A percentile compares a stretch with the other conserved stretches of the same genome.
Evolutionary conservation across 768 basidiomycete species (phyloP).

Genomic region (Candolleomyces aberdarensis): DNA sequence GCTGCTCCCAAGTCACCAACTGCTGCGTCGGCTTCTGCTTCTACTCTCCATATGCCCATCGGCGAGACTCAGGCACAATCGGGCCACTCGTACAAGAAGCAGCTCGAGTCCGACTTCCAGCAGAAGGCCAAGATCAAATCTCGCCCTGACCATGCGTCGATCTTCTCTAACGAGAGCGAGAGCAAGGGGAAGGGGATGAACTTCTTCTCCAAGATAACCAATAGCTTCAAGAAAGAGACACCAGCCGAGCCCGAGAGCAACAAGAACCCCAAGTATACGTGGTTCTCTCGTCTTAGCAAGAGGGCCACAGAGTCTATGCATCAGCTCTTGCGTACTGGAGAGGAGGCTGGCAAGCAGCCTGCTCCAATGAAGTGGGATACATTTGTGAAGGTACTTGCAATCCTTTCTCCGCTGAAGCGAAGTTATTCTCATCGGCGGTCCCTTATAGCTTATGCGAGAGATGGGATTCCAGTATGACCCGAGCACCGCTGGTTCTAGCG

Average conservation of each 20-base stretch:
- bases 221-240: conserved; percentile 25
- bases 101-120: conserved; percentile 38
- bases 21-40: conserved; percentile 25
- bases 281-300: conserved; percentile 57
- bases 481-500: conserved; percentile 77
- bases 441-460: conserved; percentile 64
- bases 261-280: conserved; percentile 42
- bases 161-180: conserved; percentile 42
- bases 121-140: conserved; percentile 71
- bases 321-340: conserved; percentile 55
- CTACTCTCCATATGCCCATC: conserved; percentile 26
- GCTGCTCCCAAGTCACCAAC: conserved; percentile 2
- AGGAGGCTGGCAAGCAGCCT: conserved; percentile 52
- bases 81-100: conserved; percentile 63
- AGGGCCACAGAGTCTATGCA: conserved; percentile 61
- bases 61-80: conserved; percentile 61
- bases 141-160: conserved; percentile 54
- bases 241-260: conserved; percentile 32
- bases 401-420: neutral
- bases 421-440: neutral
- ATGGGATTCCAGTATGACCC: conserved; percentile 77
- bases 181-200: conserved; percentile 34
- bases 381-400: conserved; percentile 57
- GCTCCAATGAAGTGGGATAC: conserved; percentile 75
- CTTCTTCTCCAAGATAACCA: conserved; percentile 50